A percentile compares a stretch with the other conserved stretches of the same genome.
Conservation (phyloP, 2,329 filamentous ascomycete species). For the Gnomoniopsis smithogilvyi region DNA sequence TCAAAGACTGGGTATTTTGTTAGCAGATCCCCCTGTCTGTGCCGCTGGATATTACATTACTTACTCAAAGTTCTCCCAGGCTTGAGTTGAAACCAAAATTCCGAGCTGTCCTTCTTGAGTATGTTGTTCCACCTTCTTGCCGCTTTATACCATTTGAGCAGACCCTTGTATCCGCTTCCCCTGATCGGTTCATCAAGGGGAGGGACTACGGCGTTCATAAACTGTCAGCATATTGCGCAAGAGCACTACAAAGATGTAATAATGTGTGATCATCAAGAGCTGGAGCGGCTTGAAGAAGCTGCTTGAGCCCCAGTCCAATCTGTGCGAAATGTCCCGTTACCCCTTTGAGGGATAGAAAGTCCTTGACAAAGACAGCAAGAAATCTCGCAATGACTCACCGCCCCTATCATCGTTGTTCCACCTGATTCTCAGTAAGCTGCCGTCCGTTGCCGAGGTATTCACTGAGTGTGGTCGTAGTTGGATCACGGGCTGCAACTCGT, state of each 20-base stretch:
- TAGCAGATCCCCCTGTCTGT: not conserved
- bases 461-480: conserved; percentile 44
- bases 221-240: not conserved
- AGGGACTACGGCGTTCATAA: conserved; percentile 39
- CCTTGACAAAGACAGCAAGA: not conserved
- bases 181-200: conserved; percentile 32
- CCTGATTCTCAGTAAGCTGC: conserved; percentile 45
- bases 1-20: conserved; percentile 67
- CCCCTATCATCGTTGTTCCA: conserved; percentile 95
- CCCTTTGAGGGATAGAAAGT: not conserved
- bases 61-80: conserved; percentile 75
- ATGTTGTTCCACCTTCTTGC: conserved; percentile 72
- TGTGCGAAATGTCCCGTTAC: not conserved
- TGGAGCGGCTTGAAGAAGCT: too few relatives aligned
- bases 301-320: too few relatives aligned
- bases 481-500: conserved; percentile 68
- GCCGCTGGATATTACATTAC: not conserved
- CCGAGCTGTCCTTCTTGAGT: conserved; percentile 58
- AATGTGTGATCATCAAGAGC: too few relatives aligned
- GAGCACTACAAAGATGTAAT: not conserved
- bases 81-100: conserved; percentile 77
- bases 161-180: not conserved
- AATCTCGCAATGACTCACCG: conserved; percentile 3
- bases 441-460: not conserved
- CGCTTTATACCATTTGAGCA: conserved; percentile 68